Percentiles rank a stretch among this genome's conserved stretches.
Evolutionary conservation across 2,329 filamentous ascomycete species (phyloP).

Genomic region (Ascochyta koolunga): DNA sequence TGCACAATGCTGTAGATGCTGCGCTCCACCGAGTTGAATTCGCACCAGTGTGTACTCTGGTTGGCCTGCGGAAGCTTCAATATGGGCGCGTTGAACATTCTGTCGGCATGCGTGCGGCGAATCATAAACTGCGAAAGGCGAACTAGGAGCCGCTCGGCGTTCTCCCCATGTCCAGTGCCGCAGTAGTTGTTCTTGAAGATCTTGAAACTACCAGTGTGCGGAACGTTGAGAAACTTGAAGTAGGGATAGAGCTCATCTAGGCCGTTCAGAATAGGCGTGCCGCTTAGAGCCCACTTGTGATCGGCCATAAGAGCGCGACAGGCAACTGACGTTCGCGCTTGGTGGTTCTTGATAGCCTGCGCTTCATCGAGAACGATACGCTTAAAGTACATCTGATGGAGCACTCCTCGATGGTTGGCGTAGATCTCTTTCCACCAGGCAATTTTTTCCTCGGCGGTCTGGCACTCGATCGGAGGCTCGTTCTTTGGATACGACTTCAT

Average conservation of each 20-base stretch:
- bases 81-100: slow-evolving; percentile 60
- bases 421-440: slow-evolving; percentile 46
- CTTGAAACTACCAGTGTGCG: slow-evolving; percentile 48
- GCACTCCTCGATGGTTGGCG: slow-evolving; percentile 38
- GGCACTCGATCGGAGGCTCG: slow-evolving; percentile 43
- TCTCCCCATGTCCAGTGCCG: slow-evolving; percentile 36
- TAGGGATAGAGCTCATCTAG: slow-evolving; percentile 46
- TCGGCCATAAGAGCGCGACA: slow-evolving; percentile 50
- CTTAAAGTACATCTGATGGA: slow-evolving; percentile 48
- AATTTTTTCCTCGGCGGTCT: slow-evolving; percentile 49
- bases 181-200: slow-evolving; percentile 55
- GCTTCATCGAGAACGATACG: slow-evolving; percentile 65
- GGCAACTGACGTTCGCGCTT: slow-evolving; percentile 51
- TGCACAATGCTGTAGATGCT: slow-evolving; percentile 61
- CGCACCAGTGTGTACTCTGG: slow-evolving; percentile 50
- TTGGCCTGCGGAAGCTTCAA: slow-evolving; percentile 59
- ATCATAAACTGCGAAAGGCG: slow-evolving; percentile 58
- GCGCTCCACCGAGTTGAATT: slow-evolving; percentile 60
- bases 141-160: slow-evolving; percentile 43
- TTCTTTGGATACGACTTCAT: slow-evolving; percentile 51
- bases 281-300: slow-evolving; percentile 53
- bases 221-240: slow-evolving; percentile 54
- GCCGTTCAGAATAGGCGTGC: slow-evolving; percentile 50
- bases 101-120: slow-evolving; percentile 60
- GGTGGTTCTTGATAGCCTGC: slow-evolving; percentile 61